These are phyloP conservation scores for Suillus placidus DNA, from an alignment of 768 basidiomycete species.

Conservation along the genomic window DNA sequence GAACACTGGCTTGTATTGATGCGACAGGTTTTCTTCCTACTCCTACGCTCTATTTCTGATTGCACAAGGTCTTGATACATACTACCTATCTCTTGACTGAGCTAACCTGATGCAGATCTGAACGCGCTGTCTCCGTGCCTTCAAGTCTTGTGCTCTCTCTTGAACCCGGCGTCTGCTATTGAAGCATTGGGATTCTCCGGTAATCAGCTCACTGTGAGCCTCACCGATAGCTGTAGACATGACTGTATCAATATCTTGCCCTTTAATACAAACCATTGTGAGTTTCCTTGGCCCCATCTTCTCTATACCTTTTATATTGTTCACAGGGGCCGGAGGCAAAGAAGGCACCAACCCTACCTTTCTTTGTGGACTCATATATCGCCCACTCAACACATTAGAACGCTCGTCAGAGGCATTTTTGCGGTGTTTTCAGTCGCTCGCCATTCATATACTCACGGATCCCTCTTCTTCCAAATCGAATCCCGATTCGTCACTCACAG, in stretches of 20 bases:
- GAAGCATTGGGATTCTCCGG: conserved; percentile 33
- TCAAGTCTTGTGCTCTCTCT: conserved; percentile 49
- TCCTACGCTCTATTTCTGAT: conserved; percentile 55
- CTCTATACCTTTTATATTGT: conserved; percentile 3
- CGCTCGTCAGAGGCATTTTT: conserved; percentile 37
- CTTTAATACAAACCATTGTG: conserved; percentile 44
- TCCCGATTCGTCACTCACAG: conserved; percentile 64
- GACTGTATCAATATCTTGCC: conserved; percentile 42
- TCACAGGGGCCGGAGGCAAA: conserved; percentile 62
- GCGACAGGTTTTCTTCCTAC: conserved; percentile 46
- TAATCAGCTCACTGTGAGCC: conserved; percentile 30
- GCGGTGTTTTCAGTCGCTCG: conserved; percentile 42
- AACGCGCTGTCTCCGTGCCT: conserved; percentile 50
- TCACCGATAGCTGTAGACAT: conserved; percentile 52
- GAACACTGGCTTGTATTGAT: conserved; percentile 67
- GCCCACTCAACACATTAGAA: conserved; percentile 23
- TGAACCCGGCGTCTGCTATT: conserved; percentile 30
- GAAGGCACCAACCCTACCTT: conserved; percentile 35
- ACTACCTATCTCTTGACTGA: background rate
- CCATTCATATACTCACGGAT: conserved; percentile 67
- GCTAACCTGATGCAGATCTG: conserved; percentile 43
- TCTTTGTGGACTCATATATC: conserved; percentile 30
- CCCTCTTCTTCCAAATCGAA: conserved; percentile 76
- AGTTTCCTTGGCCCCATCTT: conserved; percentile 27
- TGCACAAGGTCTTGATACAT: conserved; percentile 50